Base-by-base conservation (phyloP, 108 stramenopile genomes). In the Asterionellopsis glacialis region DNA sequence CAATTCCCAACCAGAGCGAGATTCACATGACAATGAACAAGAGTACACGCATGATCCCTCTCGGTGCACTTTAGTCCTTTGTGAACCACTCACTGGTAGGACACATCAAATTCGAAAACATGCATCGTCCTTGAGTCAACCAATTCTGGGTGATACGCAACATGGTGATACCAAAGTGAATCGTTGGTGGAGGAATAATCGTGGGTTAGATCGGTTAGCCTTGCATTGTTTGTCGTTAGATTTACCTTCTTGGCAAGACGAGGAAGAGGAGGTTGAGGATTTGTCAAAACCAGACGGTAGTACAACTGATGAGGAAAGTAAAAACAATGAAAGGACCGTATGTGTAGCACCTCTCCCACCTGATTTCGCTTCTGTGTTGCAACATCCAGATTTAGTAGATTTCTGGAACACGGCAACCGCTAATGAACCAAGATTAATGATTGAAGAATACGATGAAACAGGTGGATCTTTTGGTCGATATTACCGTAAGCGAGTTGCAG, bases 101-200 rank as follows among this genome's bases (percentile, higher is more conserved):
- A 95, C 88, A 1, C 94, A 95, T 70, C 93, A 94, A 67, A 80
- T 95, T 51, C 82, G 94, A 33, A 62, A 88, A 1, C 94, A 95
- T 54, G 58, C 83, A 39, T 88, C 90, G 50, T 61, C 73, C 49
- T 22, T 90, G 19, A 85, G 87, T 1, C 83, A 88, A 72, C 85
- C 94, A 9, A 92, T 95, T 63, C 21, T 48, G 47, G 88, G 88
- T 21, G 88, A 90, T 74, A 60, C 78, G n/a, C 67, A 79, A 44
- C 88, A 85, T 59, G 88, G 88, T 16, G 81, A 83, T 50, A 77
- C 78, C 18, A 60, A 68, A 28, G 70, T 80, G 44, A 88, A 85
- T 75, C 73, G 87, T 24, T 81, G 68, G 59, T 88, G 87, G 87
- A 80, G 81, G 47, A 45, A 75, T 25, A 72, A 65, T 9, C 58